Evolutionary conservation across 495 filamentous ascomycete species (phyloP).

Genomic region (Penicillium pulvis): DNA sequence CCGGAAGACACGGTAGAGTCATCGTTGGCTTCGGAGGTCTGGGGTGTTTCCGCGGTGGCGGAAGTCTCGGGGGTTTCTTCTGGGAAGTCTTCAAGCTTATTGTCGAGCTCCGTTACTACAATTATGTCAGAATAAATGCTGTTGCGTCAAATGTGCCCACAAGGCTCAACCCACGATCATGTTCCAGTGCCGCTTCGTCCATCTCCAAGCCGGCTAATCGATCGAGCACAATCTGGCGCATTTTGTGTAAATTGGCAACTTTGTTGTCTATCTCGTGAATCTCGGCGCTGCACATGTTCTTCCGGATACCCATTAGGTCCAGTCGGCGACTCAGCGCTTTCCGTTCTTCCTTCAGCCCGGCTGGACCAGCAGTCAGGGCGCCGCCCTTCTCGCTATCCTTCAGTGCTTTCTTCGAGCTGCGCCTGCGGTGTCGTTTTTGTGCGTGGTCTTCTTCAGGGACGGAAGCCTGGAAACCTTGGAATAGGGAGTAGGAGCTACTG

Average conservation of each 20-base stretch:
- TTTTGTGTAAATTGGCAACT: constrained; percentile 87
- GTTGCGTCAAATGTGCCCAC: not conserved
- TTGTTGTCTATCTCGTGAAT: constrained; percentile 97
- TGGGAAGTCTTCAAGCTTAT: constrained; percentile 76
- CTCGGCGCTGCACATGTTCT: constrained; percentile 96
- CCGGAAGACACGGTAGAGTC: constrained; percentile 52
- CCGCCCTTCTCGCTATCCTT: constrained; percentile 58
- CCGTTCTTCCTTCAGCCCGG: constrained; percentile 75
- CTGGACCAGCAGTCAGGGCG: constrained; percentile 63
- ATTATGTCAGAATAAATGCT: not conserved
- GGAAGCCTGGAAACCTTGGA: constrained; percentile 93
- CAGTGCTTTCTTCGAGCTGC: constrained; percentile 70
- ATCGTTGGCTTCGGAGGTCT: constrained; percentile 57
- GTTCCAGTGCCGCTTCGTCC: constrained; percentile 87
- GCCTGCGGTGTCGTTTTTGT: constrained; percentile 68
- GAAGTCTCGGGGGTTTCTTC: constrained; percentile 69
- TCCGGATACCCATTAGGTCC: constrained; percentile 89
- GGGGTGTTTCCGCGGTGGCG: constrained; percentile 57
- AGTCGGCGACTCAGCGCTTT: constrained; percentile 74
- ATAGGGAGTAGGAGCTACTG: constrained; percentile 84
- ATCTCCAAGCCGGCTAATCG: constrained; percentile 87
- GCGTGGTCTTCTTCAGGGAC: constrained; percentile 72
- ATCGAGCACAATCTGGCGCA: constrained; percentile 92
- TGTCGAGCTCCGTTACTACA: constrained; percentile 79
- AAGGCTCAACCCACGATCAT: constrained; percentile 63